Base-by-base conservation (phyloP, 1,139 yeast genomes). In the Yamadazyma atmosphaerica region DNA sequence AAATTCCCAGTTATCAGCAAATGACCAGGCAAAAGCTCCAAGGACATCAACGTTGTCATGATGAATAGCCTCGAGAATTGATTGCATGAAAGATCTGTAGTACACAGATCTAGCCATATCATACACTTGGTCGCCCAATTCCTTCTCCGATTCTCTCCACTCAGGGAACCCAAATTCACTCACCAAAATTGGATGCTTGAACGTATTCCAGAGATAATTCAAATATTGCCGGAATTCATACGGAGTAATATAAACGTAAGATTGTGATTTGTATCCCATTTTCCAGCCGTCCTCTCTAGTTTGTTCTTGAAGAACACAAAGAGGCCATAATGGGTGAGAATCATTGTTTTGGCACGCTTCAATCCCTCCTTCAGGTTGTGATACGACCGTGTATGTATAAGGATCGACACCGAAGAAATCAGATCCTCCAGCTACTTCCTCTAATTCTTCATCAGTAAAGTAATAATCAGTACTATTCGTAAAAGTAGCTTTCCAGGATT, bases 401-500 rank as follows among this genome's bases (percentile, higher is more conserved):
- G 63, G 60, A 38, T 65, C 69, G 49, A 65, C 52, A 21, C 69
- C 68, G 33, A 61, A 58, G 49, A 60, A 65, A 38, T 65, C 71
- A 4, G 57, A 38, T 1, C 61, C 52, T 13, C 51, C 52, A 4
- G 50, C 40, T 19, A 62, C 50, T 13, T 47, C 41, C 21, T 39
- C 15, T 33, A 54, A 50, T 41, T 65, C 66, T 19, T 55, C 63
- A 1, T 38, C 50, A 10, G 64, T 53, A 42, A 62, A 58, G 12
- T 38, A 33, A 35, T 41, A 46, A 5, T 39, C 39, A n/a, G 50
- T 38, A 6, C 43, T 34, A 23, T 45, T 44, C n/a, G 45, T 47
- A 12, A 60, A 51, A 9, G 60, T 49, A 11, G 50, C 47, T 17
- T 50, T 50, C 52, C 56, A 53, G 12, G 51, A 36, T 23, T 54